phyloP scores from a whole-genome alignment of 805 yeast genomes.

The Blastobotrys mokoenaii region DNA sequence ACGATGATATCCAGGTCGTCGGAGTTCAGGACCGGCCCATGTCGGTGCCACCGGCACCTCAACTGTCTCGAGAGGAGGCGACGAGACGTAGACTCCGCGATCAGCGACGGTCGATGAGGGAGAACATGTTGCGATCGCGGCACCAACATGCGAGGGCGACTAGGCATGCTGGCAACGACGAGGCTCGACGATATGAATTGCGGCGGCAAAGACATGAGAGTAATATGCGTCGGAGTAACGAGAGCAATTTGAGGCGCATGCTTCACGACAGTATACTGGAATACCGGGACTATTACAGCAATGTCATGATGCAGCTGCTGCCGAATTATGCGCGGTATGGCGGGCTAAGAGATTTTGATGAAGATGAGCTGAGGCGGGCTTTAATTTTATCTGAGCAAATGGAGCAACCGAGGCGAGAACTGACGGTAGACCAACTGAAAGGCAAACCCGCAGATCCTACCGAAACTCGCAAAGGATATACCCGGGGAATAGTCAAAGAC shows the following conservation, averaged over 20 bases:
- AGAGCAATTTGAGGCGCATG: neutral
- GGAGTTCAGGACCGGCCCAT: too few species aligned
- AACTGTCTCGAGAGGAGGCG: too few species aligned
- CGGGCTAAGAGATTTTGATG: neutral
- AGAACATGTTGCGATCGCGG: too few species aligned
- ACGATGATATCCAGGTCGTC: too few species aligned
- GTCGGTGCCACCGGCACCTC: too few species aligned
- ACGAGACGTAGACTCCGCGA: too few species aligned
- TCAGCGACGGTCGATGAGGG: too few species aligned
- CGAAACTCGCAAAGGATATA: constrained; percentile 14
- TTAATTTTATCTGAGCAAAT: neutral
- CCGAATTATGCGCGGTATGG: neutral
- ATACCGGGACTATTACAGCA: neutral
- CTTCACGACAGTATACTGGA: neutral
- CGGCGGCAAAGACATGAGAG: too few species aligned
- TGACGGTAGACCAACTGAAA: constrained; percentile 7
- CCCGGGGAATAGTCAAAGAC: constrained; percentile 26
- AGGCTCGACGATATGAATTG: too few species aligned
- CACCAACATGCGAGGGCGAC: too few species aligned
- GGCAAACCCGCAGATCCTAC: constrained; percentile 6
- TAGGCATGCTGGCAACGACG: too few species aligned
- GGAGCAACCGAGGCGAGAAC: neutral
- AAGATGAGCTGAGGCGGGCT: constrained; percentile 1
- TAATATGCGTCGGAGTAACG: too few species aligned
- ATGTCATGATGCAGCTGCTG: neutral